Conservation (phyloP, 805 yeast species). For the Wickerhamomyces alni region DNA sequence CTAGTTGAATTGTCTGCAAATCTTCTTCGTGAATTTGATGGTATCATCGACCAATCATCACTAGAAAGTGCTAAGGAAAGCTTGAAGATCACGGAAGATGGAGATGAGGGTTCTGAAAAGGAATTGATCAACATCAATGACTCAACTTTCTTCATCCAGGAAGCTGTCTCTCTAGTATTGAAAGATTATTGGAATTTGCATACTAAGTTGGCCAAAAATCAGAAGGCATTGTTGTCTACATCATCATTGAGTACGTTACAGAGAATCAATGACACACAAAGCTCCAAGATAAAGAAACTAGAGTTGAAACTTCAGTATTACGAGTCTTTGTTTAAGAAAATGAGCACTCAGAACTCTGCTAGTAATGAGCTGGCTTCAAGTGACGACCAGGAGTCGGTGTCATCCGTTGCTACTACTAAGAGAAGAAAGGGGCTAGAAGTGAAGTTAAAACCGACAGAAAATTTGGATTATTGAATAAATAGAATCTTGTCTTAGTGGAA, state of each 20-base stretch:
- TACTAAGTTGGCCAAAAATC: constrained; percentile 5
- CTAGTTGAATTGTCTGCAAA: constrained; percentile 3
- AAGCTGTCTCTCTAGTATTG: constrained; percentile 11
- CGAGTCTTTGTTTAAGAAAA: constrained; percentile 6
- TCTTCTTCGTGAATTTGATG: constrained; percentile 10
- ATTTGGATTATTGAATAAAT: constrained; percentile 4
- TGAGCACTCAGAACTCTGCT: not conserved
- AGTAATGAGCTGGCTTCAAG: not conserved
- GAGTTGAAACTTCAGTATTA: constrained; percentile 6
- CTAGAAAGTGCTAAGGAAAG: constrained; percentile 8
- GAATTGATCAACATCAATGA: constrained; percentile 7
- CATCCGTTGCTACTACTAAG: not conserved
- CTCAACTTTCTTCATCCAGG: constrained; percentile 11
- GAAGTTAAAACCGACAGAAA: constrained; percentile 1
- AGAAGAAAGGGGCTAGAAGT: constrained; percentile 4
- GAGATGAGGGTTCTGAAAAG: constrained; percentile 2
- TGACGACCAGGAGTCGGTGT: not conserved
- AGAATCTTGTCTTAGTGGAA: no score
- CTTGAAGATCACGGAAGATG: constrained; percentile 1
- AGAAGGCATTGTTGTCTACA: constrained; percentile 5
- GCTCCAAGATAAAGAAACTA: constrained; percentile 3
- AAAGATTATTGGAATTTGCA: constrained; percentile 11
- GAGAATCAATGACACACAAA: constrained; percentile 7
- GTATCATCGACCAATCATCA: constrained; percentile 13
- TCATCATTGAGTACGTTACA: constrained; percentile 8